Conservation (phyloP, 1,284 basidiomycete genomes). For the Fomitopsis schrenkii region DNA sequence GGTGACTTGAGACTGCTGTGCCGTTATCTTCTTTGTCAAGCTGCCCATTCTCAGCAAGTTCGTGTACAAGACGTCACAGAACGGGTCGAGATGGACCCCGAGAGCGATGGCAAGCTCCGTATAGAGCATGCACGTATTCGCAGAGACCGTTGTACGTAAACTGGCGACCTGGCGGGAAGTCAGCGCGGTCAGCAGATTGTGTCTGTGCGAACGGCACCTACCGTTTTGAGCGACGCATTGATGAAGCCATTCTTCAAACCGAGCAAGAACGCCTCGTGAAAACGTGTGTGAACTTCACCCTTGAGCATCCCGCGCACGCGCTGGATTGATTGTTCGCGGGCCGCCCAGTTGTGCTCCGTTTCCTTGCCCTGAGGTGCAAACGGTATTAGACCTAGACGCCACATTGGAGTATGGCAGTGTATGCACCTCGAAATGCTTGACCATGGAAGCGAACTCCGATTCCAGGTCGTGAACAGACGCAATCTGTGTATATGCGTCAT, state of each 20-base stretch:
- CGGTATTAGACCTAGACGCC: conserved; percentile 7
- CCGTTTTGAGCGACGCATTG: conserved; percentile 84
- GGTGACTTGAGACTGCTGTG: conserved; percentile 79
- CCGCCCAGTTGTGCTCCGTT: conserved; percentile 94
- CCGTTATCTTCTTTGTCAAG: conserved; percentile 94
- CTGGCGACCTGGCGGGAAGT: conserved; percentile 62
- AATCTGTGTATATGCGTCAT: conserved; percentile 47
- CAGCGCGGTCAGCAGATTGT: conserved; percentile 7
- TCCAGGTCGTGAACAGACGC: conserved; percentile 85
- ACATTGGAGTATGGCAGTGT: neutral
- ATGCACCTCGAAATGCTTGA: conserved; percentile 75
- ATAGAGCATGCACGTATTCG: conserved; percentile 79
- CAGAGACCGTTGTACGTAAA: conserved; percentile 88
- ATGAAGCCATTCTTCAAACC: conserved; percentile 76
- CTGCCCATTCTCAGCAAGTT: conserved; percentile 85
- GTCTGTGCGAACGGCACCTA: conserved; percentile 35
- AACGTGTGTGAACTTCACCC: conserved; percentile 75
- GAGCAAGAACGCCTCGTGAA: conserved; percentile 68
- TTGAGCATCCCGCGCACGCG: conserved; percentile 91
- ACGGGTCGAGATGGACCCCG: conserved; percentile 70
- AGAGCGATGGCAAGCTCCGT: conserved; percentile 72
- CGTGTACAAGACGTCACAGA: conserved; percentile 72
- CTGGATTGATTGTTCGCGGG: conserved; percentile 76
- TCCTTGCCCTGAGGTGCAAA: conserved; percentile 73
- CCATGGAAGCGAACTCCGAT: conserved; percentile 77